Base-by-base conservation (phyloP, 495 filamentous ascomycete genomes). In the Hyaloscypha variabilis region DNA sequence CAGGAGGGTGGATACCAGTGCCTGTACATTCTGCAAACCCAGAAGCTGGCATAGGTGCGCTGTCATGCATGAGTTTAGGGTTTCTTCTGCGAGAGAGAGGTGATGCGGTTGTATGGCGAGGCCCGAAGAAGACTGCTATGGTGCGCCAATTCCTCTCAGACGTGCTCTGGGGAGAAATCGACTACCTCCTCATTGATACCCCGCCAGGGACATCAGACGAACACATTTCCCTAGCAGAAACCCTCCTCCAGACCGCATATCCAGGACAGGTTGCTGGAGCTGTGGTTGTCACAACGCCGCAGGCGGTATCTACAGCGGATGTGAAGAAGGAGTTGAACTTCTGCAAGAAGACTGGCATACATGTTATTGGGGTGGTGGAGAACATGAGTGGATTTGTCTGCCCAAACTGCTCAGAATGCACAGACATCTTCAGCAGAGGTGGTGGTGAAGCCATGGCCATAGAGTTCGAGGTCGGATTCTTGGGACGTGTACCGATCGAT, bases 81-180 rank as follows among this genome's bases (percentile, higher is more conserved):
- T 97, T 99, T 74, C 83, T 99, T 25, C 85, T 99, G 17, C 88
- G 87, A 31, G 83, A 88, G 58, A 83, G 94, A 69, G 90, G 88
- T 66, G 93, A 97, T 69, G 93, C 94, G 3, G 93, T 99, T 1
- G 92, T 99, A 62, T 99, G 95, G 95, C 88, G 95, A 54, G 95
- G 95, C 0, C 95, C 95, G 1, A 99, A 99, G 78, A 99, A 99
- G 79, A 99, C 96, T 10, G 96, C 96, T 30, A 98, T 99, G 95
- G 93, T 99, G 50, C 89, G 91, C 31, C 95, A 99, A 72, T 98
- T 99, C 72, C 80, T 98, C 26, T 87, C 90, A 0, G 93, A 97
- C 74, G 94, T 97, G 6, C 84, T 89, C n/a, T 99, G 95, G 95
- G 90, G 88, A 31, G 81, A 85, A 13, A 84, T 93, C 31, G 93